Conservation (phyloP, 495 filamentous ascomycete species). For the Penicillium maclennaniae region DNA sequence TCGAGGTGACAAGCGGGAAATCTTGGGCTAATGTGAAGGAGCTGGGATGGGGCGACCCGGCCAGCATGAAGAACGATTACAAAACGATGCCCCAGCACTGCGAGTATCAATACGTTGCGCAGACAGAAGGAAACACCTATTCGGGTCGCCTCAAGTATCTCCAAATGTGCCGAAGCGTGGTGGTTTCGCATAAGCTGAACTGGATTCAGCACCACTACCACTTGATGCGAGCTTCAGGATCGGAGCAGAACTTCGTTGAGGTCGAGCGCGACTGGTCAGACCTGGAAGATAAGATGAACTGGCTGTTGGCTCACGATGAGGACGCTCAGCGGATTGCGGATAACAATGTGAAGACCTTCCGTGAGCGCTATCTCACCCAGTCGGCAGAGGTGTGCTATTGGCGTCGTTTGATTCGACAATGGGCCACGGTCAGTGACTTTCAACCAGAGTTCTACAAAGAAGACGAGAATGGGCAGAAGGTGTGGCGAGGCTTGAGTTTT, state of each 20-base stretch:
- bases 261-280: conserved; percentile 45
- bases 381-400: conserved; percentile 49
- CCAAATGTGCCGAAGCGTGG: conserved; percentile 45
- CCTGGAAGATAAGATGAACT: conserved; percentile 37
- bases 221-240: conserved; percentile 24
- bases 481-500: conserved; percentile 19
- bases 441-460: conserved; percentile 21
- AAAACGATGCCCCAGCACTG: conserved; percentile 28
- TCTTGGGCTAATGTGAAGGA: conserved; percentile 41
- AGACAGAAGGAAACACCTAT: conserved; percentile 44
- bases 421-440: conserved; percentile 26
- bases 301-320: conserved; percentile 29
- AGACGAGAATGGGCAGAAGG: conserved; percentile 10
- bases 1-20: conserved; percentile 31
- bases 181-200: conserved; percentile 28
- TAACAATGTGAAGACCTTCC: conserved; percentile 38
- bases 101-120: conserved; percentile 30
- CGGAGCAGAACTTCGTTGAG: conserved; percentile 48
- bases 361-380: conserved; percentile 46
- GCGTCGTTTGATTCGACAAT: conserved; percentile 33
- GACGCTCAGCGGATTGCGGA: conserved; percentile 44
- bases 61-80: conserved; percentile 9
- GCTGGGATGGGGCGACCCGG: conserved; percentile 28
- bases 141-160: conserved; percentile 47
- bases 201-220: conserved; percentile 17